Conservation (phyloP, 2,329 filamentous ascomycete species). For the Arthrobotrys musiformis region DNA sequence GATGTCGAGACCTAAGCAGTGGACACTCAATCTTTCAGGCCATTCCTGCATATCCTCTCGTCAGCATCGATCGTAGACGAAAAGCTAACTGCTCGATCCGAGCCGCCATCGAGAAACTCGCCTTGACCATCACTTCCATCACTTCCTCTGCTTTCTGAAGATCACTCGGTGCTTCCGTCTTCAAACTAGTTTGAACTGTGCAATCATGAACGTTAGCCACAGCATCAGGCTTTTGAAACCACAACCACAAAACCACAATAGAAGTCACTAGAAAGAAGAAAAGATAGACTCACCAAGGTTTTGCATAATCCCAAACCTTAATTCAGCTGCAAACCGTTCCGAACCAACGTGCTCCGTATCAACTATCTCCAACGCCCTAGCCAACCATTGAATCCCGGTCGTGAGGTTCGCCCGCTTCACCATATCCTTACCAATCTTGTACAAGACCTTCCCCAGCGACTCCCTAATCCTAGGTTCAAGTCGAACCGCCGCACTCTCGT, state of each 20-base stretch:
- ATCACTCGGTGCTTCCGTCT: constrained; percentile 74
- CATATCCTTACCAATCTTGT: constrained; percentile 75
- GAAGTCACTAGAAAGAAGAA: constrained; percentile 65
- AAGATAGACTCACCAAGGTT: constrained; percentile 63
- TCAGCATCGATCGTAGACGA: constrained; percentile 61
- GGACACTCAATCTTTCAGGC: constrained; percentile 42
- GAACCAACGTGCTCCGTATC: constrained; percentile 69
- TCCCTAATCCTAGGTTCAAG: constrained; percentile 69
- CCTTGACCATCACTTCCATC: constrained; percentile 38
- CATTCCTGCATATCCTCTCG: constrained; percentile 57
- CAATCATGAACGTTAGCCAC: constrained; percentile 68
- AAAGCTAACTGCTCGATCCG: constrained; percentile 59
- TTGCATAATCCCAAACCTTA: constrained; percentile 75
- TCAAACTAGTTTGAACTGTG: constrained; percentile 71
- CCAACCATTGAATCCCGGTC: constrained; percentile 77
- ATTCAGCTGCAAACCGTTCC: constrained; percentile 71
- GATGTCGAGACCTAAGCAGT: constrained; percentile 50
- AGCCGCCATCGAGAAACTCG: neutral
- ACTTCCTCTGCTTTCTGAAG: constrained; percentile 65
- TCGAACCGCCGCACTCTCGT: constrained; percentile 43
- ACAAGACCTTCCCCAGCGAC: constrained; percentile 74
- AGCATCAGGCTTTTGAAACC: neutral
- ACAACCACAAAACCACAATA: constrained; percentile 57
- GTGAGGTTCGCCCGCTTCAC: constrained; percentile 67
- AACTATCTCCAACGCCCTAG: constrained; percentile 73